A percentile compares a stretch with the other conserved stretches of the same genome.
Evolutionary conservation across 148 eudicot species (phyloP).

Genomic region (Mesembryanthemum crystallinum): DNA sequence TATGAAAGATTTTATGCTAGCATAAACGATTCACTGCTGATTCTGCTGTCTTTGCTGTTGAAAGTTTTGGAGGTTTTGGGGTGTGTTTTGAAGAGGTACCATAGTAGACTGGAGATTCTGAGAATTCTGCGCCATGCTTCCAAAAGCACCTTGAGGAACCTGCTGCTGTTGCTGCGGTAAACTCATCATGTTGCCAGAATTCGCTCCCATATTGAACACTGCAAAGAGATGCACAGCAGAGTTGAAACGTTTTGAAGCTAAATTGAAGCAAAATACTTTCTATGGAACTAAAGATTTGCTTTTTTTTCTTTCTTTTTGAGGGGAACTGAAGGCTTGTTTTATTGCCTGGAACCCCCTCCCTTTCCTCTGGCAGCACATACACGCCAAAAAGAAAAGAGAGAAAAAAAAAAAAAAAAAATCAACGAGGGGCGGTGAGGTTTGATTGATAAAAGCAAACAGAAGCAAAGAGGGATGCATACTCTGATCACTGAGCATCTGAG

Average conservation of each 20-base stretch:
- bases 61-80: constrained; percentile 70
- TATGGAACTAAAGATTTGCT: too few relatives aligned
- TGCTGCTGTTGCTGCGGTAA: constrained; percentile 65
- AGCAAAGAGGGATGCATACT: constrained; percentile 43
- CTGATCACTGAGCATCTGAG: constrained; percentile 80
- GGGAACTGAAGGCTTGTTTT: not conserved
- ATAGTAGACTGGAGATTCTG: constrained; percentile 71
- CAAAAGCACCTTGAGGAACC: constrained; percentile 66
- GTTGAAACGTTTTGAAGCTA: not conserved
- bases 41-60: constrained; percentile 87
- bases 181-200: constrained; percentile 72
- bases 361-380: not conserved
- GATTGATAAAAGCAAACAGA: not conserved
- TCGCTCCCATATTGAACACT: constrained; percentile 88
- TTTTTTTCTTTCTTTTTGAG: too few relatives aligned
- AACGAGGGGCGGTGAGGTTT: not conserved
- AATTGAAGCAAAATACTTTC: not conserved
- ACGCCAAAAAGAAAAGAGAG: not conserved
- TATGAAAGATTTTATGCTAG: too few relatives aligned
- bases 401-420: not conserved
- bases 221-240: constrained; percentile 16
- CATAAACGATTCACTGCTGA: too few relatives aligned
- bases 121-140: constrained; percentile 60
- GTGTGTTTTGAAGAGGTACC: constrained; percentile 58
- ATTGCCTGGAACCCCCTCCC: too few relatives aligned